phyloP scores from a whole-genome alignment of 2,329 filamentous ascomycete species.

The Seiridium unicorne region DNA sequence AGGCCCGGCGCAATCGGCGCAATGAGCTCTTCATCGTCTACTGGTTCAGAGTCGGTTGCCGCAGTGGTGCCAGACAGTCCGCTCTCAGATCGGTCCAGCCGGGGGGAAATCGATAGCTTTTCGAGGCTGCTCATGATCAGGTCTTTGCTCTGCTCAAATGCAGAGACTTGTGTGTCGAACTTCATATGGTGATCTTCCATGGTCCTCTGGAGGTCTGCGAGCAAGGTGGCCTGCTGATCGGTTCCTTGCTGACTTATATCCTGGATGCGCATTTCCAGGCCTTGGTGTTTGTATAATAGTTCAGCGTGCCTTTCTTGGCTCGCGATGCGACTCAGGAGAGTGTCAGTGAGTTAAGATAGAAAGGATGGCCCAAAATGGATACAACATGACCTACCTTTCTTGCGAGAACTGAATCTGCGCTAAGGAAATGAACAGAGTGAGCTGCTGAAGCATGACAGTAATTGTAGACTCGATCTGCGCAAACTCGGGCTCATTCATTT shows the following conservation, averaged over 20 bases:
- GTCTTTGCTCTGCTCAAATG: not conserved
- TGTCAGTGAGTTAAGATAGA: not conserved
- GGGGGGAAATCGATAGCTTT: not conserved
- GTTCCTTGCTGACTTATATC: not conserved
- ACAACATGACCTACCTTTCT: not conserved
- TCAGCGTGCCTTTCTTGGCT: not conserved
- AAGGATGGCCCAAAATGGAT: not conserved
- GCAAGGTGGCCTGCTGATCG: not conserved
- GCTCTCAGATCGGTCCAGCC: not conserved
- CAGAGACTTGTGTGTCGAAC: not conserved
- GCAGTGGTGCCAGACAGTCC: not conserved
- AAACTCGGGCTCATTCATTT: slow-evolving; percentile 1
- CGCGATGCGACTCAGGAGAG: not conserved
- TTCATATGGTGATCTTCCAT: not conserved
- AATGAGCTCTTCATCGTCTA: not conserved
- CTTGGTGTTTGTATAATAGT: not conserved
- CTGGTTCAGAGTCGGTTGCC: not conserved
- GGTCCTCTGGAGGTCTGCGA: not conserved
- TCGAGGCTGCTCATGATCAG: not conserved
- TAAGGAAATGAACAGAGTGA: not conserved
- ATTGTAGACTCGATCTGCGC: not conserved
- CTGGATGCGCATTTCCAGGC: not conserved
- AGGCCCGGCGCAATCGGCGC: not conserved
- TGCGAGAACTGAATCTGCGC: not conserved
- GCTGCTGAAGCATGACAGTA: not conserved